Evolutionary conservation across 768 basidiomycete genomes (phyloP), one percentile per base, ranked within the genome.

Genomic region (Lenzites betulinus): DNA sequence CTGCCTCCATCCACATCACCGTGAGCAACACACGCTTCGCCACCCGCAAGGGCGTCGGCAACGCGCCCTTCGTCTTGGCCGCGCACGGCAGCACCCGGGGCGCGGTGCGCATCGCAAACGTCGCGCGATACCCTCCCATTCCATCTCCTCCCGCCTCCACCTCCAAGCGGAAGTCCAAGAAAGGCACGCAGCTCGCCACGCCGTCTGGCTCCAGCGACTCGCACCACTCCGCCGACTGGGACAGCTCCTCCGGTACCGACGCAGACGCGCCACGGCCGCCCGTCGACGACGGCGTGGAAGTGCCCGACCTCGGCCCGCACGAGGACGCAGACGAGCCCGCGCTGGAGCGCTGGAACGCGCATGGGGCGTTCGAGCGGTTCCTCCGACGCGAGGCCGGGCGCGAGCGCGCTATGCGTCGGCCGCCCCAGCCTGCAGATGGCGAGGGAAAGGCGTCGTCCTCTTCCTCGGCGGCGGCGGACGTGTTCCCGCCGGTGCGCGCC

Each of bases 1-100:
- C 73, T 1, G 80, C 78, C 1, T 79, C 80, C 47, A 73, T 90
- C 12, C 88, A 90, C 60, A 85, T 90, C 50, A 86, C 87, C 1
- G 70, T 86, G 43, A 86, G 88, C 65, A 80, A 77, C 3, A 73
- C 74, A 11, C 71, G 75, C n/a, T 70, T 89, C 15, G 80, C 80
- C 12, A 70, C 75, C 1, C 82, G 87, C 11, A 80, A 79, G 62
- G 88, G 88, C 4, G 71, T 71, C 2, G 82, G 87, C 3, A 89
- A 89, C 67, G 76, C 77, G 26, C 89, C 89, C 0, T 79, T 79
- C 60, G 75, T 89, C 11, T 89, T 91, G 69, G 64, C 66, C 7
- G 86, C 85, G 28, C 70, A 63, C 20, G 73, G 72, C 30, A 46
- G 50, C 13, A 58, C 66, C 1, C 57, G 54, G 22, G 59, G 53